phyloP scores from a whole-genome alignment of 495 filamentous ascomycete genomes.

The Trichoderma gamsii region DNA sequence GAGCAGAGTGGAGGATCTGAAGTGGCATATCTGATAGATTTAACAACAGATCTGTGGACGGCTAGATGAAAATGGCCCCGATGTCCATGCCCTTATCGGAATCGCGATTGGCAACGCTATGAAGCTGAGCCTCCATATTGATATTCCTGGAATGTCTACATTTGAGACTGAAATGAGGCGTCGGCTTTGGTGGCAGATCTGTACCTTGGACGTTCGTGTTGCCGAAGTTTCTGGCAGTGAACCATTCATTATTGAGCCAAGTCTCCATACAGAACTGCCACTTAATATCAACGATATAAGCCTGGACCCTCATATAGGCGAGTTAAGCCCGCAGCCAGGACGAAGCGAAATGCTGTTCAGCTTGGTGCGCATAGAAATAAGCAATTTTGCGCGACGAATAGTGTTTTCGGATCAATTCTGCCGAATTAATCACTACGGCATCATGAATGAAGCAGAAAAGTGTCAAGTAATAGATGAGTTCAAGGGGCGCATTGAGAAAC shows the following conservation, averaged over 20 bases:
- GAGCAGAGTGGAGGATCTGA: background rate
- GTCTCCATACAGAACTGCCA: background rate
- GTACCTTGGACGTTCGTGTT: background rate
- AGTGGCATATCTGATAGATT: background rate
- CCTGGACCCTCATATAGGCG: background rate
- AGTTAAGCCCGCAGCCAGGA: background rate
- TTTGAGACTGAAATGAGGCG: background rate
- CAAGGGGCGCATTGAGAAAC: background rate
- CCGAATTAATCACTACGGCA: background rate
- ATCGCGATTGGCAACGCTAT: background rate
- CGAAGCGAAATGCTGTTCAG: background rate
- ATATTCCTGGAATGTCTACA: background rate
- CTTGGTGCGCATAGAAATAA: background rate
- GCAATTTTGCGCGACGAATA: background rate
- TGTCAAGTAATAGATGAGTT: background rate
- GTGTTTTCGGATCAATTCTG: background rate
- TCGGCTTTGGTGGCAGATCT: background rate
- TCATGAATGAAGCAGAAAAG: background rate
- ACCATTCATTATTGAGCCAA: background rate
- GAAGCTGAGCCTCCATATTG: background rate
- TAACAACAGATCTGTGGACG: background rate
- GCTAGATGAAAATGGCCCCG: background rate
- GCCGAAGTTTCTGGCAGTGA: background rate
- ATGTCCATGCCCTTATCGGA: background rate
- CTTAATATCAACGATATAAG: background rate